Evolutionary conservation across 352 stramenopile genomes (phyloP).

Genomic region (Phytopythium helicoides): DNA sequence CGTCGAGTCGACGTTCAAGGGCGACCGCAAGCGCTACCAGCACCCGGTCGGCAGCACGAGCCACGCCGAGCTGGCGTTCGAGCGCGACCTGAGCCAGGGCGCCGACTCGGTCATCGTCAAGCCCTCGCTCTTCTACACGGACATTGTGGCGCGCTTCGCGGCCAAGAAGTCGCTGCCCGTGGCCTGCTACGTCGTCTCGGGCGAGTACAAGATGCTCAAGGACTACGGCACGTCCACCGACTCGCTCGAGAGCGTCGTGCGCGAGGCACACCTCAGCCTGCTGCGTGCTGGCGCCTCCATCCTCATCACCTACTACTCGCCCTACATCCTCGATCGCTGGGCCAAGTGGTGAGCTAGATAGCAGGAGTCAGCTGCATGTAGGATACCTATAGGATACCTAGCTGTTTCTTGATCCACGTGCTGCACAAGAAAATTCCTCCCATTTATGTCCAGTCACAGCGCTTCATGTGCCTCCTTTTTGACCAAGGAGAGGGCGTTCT

Average conservation of each 20-base stretch:
- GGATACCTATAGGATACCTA: too few relatives aligned
- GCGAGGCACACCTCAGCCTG: slow-evolving; percentile 75
- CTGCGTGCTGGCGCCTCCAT: slow-evolving; percentile 94
- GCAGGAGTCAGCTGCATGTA: not conserved
- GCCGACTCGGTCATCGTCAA: slow-evolving; percentile 99
- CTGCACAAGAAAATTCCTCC: slow-evolving; percentile 1
- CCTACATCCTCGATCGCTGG: slow-evolving; percentile 83
- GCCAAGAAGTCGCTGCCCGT: slow-evolving; percentile 93
- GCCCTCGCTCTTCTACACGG: slow-evolving; percentile 97
- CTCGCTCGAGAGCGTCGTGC: slow-evolving; percentile 83
- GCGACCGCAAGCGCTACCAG: slow-evolving; percentile 97
- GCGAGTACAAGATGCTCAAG: slow-evolving; percentile 99
- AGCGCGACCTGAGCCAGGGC: slow-evolving; percentile 83
- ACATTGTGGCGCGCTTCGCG: slow-evolving; percentile 95
- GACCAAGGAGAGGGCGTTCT: too few relatives aligned
- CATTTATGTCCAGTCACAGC: not conserved
- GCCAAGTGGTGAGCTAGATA: slow-evolving; percentile 63
- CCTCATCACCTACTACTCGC: slow-evolving; percentile 98
- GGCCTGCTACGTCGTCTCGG: slow-evolving; percentile 98
- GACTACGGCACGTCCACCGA: slow-evolving; percentile 86
- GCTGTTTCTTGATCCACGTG: not conserved
- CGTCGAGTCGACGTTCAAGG: slow-evolving; percentile 95
- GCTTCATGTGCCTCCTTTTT: not conserved
- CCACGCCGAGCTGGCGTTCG: slow-evolving; percentile 77
- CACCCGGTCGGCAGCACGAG: slow-evolving; percentile 84